These are phyloP conservation scores for Kodamaea restingae DNA, from an alignment of 805 yeast genomes.

Conservation along the genomic window DNA sequence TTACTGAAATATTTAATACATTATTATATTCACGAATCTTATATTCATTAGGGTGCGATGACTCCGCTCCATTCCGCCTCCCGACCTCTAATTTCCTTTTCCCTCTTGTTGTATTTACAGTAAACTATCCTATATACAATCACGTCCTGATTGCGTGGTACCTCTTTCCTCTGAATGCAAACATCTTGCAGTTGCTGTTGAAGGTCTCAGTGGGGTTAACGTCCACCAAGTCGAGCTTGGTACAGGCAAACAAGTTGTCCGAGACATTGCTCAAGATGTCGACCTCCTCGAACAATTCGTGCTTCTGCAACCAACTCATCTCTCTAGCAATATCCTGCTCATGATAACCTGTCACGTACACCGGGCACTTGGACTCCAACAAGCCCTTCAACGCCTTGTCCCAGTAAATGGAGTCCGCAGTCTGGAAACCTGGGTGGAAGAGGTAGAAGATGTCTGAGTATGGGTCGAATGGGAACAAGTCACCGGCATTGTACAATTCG, in stretches of 20 bases:
- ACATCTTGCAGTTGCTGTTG: constrained; percentile 84
- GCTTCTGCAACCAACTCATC: constrained; percentile 66
- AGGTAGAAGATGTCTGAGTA: constrained; percentile 88
- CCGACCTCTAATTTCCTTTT: not conserved
- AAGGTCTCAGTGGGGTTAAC: constrained; percentile 88
- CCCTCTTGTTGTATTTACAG: constrained; percentile 6
- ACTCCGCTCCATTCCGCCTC: too few relatives aligned
- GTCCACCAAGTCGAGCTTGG: constrained; percentile 94
- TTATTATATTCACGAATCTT: too few relatives aligned
- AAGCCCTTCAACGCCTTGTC: constrained; percentile 78
- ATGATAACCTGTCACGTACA: constrained; percentile 88
- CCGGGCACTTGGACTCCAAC: constrained; percentile 88
- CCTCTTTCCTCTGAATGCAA: constrained; percentile 94
- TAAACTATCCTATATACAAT: constrained; percentile 7
- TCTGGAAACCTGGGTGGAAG: constrained; percentile 93
- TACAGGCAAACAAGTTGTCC: constrained; percentile 72
- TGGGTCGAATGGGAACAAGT: constrained; percentile 97
- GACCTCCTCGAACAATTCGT: constrained; percentile 56
- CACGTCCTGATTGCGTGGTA: constrained; percentile 69
- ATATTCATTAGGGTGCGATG: too few relatives aligned
- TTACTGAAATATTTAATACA: too few relatives aligned
- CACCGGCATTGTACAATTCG: constrained; percentile 85
- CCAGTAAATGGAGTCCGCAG: constrained; percentile 83
- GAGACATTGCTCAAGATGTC: constrained; percentile 77
- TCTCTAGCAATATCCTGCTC: constrained; percentile 68